phyloP scores from a whole-genome alignment of 2,329 filamentous ascomycete species.

The Hymenoscyphus occultus region DNA sequence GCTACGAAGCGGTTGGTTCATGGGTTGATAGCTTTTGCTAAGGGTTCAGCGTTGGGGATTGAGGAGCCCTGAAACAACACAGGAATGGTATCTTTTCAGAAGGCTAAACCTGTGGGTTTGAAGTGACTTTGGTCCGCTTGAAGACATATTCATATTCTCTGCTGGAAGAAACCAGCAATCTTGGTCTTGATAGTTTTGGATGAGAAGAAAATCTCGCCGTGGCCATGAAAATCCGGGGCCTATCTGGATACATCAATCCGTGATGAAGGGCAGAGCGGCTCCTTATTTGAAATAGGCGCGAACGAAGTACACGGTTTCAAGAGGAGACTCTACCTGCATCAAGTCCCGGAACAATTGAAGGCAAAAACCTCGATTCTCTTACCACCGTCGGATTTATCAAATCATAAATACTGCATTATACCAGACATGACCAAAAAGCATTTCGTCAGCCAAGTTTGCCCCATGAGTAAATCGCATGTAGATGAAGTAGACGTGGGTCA shows the following conservation, averaged over 20 bases:
- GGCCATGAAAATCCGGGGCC: background rate
- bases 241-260: background rate
- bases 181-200: background rate
- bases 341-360: background rate
- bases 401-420: background rate
- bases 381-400: background rate
- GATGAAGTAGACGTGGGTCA: no score
- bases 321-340: background rate
- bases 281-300: background rate
- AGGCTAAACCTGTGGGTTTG: background rate
- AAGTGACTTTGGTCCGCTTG: background rate
- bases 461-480: no score
- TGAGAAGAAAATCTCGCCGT: background rate
- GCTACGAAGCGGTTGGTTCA: slow-evolving; percentile 28
- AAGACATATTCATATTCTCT: background rate
- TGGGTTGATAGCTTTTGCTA: slow-evolving; percentile 24
- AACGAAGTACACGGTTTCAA: background rate
- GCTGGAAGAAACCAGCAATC: background rate
- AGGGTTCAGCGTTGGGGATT: slow-evolving; percentile 1
- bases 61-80: background rate
- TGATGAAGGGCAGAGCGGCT: background rate
- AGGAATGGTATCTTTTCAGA: background rate
- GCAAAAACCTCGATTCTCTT: no score
- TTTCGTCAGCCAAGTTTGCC: no score
- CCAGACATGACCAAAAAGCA: no score